These are phyloP conservation scores for Leucoagaricus sp. DNA, from an alignment of 1,284 basidiomycete species.

Conservation along the genomic window DNA sequence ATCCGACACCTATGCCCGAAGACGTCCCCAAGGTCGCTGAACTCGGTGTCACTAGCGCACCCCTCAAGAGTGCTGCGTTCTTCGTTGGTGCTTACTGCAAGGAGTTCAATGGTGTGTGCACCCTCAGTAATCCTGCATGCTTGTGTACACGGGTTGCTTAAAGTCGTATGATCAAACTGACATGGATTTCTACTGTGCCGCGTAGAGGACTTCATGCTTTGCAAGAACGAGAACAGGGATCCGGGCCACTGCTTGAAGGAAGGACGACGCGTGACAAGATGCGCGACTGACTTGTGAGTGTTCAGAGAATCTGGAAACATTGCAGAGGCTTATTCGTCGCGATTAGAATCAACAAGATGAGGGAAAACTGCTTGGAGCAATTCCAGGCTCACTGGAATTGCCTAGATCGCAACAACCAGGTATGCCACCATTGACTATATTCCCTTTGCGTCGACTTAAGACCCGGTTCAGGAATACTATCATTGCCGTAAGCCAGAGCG, in stretches of 20 bases:
- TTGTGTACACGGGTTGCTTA: not conserved
- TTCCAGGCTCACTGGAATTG: constrained; percentile 97
- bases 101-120: constrained; percentile 87
- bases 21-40: constrained; percentile 86
- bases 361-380: constrained; percentile 87
- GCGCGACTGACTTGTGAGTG: constrained; percentile 91
- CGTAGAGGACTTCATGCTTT: constrained; percentile 99
- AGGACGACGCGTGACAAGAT: constrained; percentile 94
- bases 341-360: constrained; percentile 86
- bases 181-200: not conserved
- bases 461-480: constrained; percentile 76
- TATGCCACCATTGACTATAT: constrained; percentile 31
- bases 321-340: not conserved
- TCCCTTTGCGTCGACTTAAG: constrained; percentile 7
- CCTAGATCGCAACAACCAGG: constrained; percentile 95
- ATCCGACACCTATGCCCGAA: constrained; percentile 73
- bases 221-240: constrained; percentile 90
- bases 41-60: constrained; percentile 90
- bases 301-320: not conserved
- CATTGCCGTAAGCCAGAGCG: constrained; percentile 91
- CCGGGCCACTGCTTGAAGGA: constrained; percentile 96
- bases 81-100: constrained; percentile 97
- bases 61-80: constrained; percentile 95
- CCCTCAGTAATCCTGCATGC: not conserved
- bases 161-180: constrained; percentile 9